These are phyloP conservation scores for Trichothecium sympodiale DNA, from an alignment of 2,329 filamentous ascomycete species.

Conservation along the genomic window DNA sequence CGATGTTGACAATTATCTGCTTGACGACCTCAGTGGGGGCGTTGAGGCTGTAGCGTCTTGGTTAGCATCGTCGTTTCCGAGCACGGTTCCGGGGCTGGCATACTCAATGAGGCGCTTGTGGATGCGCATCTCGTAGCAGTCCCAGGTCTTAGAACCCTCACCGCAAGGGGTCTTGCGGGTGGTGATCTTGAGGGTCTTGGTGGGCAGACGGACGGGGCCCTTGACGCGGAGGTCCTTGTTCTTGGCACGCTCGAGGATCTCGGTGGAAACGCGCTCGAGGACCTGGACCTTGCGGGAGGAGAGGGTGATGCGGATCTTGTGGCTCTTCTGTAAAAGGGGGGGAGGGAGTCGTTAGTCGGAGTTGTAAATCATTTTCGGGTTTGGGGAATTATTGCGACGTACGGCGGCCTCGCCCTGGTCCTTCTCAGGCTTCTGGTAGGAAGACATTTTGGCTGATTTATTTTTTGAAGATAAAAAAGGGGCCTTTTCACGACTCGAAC, in stretches of 20 bases:
- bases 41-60: conserved; percentile 52
- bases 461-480: conserved; percentile 8
- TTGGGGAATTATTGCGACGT: conserved; percentile 25
- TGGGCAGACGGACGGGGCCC: conserved; percentile 94
- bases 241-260: conserved; percentile 98
- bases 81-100: conserved; percentile 22
- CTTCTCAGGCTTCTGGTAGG: conserved; percentile 88
- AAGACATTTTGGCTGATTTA: conserved; percentile 57
- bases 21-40: conserved; percentile 96
- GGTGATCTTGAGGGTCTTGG: conserved; percentile 92
- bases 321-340: conserved; percentile 63
- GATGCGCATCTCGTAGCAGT: conserved; percentile 97
- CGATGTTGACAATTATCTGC: conserved; percentile 94
- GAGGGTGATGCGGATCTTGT: conserved; percentile 97
- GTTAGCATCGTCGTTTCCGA: conserved; percentile 6
- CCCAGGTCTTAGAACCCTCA: conserved; percentile 99
- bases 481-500: conserved; percentile 75
- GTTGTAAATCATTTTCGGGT: neutral
- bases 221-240: conserved; percentile 97
- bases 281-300: conserved; percentile 89
- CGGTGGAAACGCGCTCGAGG: conserved; percentile 95
- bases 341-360: conserved; percentile 1
- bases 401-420: conserved; percentile 80
- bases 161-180: conserved; percentile 98
- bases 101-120: conserved; percentile 97